Evolutionary conservation across 2,329 filamentous ascomycete species (phyloP), one percentile per base, ranked within the genome.

Genomic region (Cladosporium halotolerans): DNA sequence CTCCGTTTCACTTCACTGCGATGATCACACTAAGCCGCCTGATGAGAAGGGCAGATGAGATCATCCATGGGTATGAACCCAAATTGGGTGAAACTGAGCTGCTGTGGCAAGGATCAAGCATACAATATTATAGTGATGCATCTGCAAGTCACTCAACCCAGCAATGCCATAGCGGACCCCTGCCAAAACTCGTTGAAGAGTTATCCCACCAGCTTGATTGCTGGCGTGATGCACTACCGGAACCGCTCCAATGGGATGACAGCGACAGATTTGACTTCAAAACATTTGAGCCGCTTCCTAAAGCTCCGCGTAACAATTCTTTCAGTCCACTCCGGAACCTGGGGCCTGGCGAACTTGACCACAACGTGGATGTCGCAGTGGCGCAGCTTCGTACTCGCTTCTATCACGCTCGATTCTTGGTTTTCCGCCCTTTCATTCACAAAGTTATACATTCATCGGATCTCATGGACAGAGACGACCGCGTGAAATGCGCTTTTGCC

Each of bases 371-470:
- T 60, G 70, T 83, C 38, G 77, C 82, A 54, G 73, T 77, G 6
- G 80, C 80, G 1, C 66, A 81, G 9, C 70, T 83, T 8, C 75
- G 80, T 43, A 81, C 79, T 4, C 73, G 78, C 43, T 83, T 80
- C 63, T 82, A 80, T 63, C 80, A 81, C 58, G 75, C 76, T 19
- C 80, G 79, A 54, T 79, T 79, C 61, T 72, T 82, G 52, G 73
- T 82, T 52, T 75, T 81, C 63, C 73, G 79, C 9, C 79, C 80
- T 1, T 83, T 78, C 54, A 60, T 83, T 3, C 83, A 78, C 68
- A 83, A 82, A 60, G 80, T 76, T 1, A 68, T 83, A 3, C 79
- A 84, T 62, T 74, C 77, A 57, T 77, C 79, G 0, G 76, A 80
- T 38, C 66, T 71, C 31, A 70, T 83, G 66, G 77, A 74, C 0